Evolutionary conservation across 495 filamentous ascomycete species (phyloP), one percentile per base, ranked within the genome.

Genomic region (Trichoderma erinaceum): DNA sequence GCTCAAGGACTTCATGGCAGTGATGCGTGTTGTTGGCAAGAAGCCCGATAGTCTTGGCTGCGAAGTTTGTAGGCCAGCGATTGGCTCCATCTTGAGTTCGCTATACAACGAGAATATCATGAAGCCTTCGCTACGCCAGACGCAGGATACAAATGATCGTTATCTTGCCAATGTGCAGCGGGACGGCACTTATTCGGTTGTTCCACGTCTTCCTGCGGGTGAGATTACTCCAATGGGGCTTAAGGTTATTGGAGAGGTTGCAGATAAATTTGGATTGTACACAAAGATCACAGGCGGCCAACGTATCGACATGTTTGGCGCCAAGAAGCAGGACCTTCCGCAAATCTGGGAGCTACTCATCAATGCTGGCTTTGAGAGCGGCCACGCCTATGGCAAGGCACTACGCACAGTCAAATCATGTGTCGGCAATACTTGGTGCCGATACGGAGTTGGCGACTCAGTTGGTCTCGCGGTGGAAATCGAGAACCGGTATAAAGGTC

Each of bases 261-360:
- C 93, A 0, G 93, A 92, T 81, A 89, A 95, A 73, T 97, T 93
- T 69, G 83, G 85, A 64, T 80, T 98, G 5, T 98, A 98, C 78
- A 92, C 89, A 75, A 98, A 97, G 80, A 97, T 98, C 73, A 98
- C 94, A 0, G 94, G 94, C 66, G 94, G 90, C 1, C 94, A 98
- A 78, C 86, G 94, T 56, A 97, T 97, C 73, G 94, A 98, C 75
- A 89, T 97, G 91, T 97, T 96, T 71, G 93, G 93, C 11, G 93
- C 94, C 0, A 88, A 88, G 79, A 97, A 97, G 78, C 91, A 96
- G 71, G 93, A 98, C 80, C 81, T 98, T 43, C 81, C 92, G 44
- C 82, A 83, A n/a, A 98, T 98, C 72, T 98, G 94, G 94, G 87
- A 85, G 8, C 86, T 85, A 68, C 83, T 98, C 11, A 86, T 97